Evolutionary conservation across 441 rosid species (phyloP), one percentile per base, ranked within the genome.

Genomic region (Isatis lusitanica): DNA sequence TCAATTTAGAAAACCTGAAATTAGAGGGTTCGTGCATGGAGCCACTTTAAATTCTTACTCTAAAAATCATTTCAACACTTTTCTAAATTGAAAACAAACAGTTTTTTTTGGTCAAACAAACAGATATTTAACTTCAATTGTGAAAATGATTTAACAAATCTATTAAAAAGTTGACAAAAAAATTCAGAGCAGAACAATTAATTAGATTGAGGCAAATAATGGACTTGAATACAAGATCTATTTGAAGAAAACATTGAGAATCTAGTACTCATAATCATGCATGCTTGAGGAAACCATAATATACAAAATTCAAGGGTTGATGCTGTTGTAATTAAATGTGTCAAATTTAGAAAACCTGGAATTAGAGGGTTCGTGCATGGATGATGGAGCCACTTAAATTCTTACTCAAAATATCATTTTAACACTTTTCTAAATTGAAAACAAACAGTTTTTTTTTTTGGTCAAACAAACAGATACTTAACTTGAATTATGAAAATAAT

Each of bases 11-110:
- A 28, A 7, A 7, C 1, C 33, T 26, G 28, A n/a, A 55, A 30
- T 55, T 55, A 30, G 38, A 53, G 36, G 38, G 59, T n/a, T 65
- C 12, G 35, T 33, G 69, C 69, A 48, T 33, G 33, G 57, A 65
- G 28, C 39, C 70, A 66, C 35, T 21, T 66, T 18, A 56, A 56
- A 26, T 24, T 28, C 2, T 55, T 3, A 11, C 6, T 9, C 1
- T 9, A 56, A 31, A 33, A 6, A 56, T 31, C 11, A 55, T 30
- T 56, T n/a, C 15, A 16, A 21, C 26, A 35, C 21, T 57, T 57
- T 15, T 35, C 24, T 17, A 16, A n/a, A 35, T 58, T 35, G 9
- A 16, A 35, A 7, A 35, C 12, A 10, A 10, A 39, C 0, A 3
- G 3, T 1, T 26, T 26, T 26, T 26, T 0, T 26, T 1, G 28